Base-by-base conservation (phyloP, 192 early-diverging fungal genomes). In the Coemansia sp. region DNA sequence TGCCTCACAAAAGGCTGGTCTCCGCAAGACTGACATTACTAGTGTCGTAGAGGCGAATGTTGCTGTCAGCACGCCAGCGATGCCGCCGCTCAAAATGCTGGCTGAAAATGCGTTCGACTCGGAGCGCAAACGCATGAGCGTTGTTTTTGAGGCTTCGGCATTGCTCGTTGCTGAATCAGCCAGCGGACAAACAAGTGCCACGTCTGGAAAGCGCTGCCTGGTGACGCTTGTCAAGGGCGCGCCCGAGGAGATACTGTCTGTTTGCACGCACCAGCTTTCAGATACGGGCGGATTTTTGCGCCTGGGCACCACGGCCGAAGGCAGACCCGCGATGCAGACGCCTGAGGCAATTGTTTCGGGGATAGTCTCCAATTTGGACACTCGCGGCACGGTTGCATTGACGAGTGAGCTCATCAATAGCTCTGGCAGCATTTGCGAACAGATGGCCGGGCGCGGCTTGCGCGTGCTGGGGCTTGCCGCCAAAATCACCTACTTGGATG, bases 111-210 rank as follows among this genome's bases (percentile, higher is more conserved):
- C 95, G 1, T 98, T 98, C 73, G 94, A 97, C 76, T 92, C 92
- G 74, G 96, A 98, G 65, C 90, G 96, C 52, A 99, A 99, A 81
- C 87, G 95, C 34, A 98, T 98, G 96, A 93, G 91, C 81, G 90
- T 92, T 12, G 83, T 96, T 1, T 94, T 90, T 79, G 79, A 87
- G 47, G 67, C 52, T 40, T 33, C 57, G 31, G 57, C 31, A 12
- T n/a, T 33, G 18, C 69, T 40, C 7, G 36, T 41, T 29, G 27
- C 36, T 10, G 36, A 8, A 10, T 38, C 36, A n/a, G 27, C 63
- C 10, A 18, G 27, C 18, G 27, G 15, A 11, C 29, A 57, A 7
- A 27, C 18, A 20, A 60, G 68, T 33, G 22, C 49, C 44, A 18
- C 27, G 38, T 2, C 29, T 12, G 55, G 69, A 40, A 66, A 71